phyloP scores from a whole-genome alignment of 805 yeast genomes.

The Pichia nanzhaoensis region DNA sequence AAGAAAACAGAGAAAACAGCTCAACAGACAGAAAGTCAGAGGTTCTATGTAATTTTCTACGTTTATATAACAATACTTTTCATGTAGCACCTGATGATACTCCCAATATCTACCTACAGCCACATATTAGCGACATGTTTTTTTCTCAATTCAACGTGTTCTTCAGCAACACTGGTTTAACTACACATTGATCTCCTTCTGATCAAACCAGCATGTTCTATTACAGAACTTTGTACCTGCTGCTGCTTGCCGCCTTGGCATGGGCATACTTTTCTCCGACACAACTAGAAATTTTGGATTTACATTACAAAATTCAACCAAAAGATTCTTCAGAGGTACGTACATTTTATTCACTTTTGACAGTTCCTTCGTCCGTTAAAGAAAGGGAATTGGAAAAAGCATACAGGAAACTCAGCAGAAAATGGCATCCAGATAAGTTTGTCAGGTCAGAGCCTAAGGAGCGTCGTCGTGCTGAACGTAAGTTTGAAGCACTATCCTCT shows the following conservation, averaged over 20 bases:
- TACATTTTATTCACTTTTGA: slow-evolving; percentile 13
- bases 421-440: slow-evolving; percentile 81
- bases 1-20: slow-evolving; percentile 70
- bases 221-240: background rate
- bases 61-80: too few relatives aligned
- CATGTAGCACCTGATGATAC: background rate
- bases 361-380: slow-evolving; percentile 30
- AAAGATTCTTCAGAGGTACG: slow-evolving; percentile 2
- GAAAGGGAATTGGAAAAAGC: slow-evolving; percentile 54
- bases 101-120: too few relatives aligned
- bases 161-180: too few relatives aligned
- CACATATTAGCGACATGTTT: too few relatives aligned
- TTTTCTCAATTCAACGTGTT: slow-evolving; percentile 1
- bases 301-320: slow-evolving; percentile 15
- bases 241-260: slow-evolving; percentile 4
- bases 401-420: slow-evolving; percentile 62
- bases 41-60: slow-evolving; percentile 10
- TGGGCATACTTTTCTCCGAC: slow-evolving; percentile 12
- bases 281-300: slow-evolving; percentile 14
- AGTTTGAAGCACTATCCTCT: slow-evolving; percentile 71
- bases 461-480: slow-evolving; percentile 50
- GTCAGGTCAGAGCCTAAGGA: slow-evolving; percentile 33
- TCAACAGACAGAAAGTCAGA: slow-evolving; percentile 53
- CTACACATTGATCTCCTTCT: too few relatives aligned
- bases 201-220: too few relatives aligned